These are phyloP conservation scores for Colletotrichum theobromicola DNA, from an alignment of 2,329 filamentous ascomycete species.

Conservation along the genomic window DNA sequence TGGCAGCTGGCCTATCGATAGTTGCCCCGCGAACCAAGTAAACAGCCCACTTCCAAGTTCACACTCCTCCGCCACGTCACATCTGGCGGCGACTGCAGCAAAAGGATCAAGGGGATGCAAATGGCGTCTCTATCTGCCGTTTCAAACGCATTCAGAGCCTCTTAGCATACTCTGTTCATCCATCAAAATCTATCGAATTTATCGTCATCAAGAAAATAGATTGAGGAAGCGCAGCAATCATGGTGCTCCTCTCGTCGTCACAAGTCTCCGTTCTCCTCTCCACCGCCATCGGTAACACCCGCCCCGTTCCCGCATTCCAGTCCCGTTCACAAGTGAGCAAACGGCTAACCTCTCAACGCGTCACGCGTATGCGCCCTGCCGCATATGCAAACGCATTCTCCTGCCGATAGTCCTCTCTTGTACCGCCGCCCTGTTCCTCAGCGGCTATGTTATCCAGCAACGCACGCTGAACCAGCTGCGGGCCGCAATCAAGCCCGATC, in stretches of 20 bases:
- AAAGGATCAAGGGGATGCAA: neutral
- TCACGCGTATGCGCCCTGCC: neutral
- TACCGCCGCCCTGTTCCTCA: constrained; percentile 83
- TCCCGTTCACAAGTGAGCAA: neutral
- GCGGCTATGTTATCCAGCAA: constrained; percentile 87
- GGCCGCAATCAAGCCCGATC: constrained; percentile 66
- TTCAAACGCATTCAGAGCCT: neutral
- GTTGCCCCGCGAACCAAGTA: constrained; percentile 47
- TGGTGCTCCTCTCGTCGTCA: constrained; percentile 67
- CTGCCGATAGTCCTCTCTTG: constrained; percentile 69
- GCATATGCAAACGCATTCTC: neutral
- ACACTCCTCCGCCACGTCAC: neutral
- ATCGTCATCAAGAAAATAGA: neutral
- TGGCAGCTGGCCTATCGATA: constrained; percentile 42
- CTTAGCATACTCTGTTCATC: neutral
- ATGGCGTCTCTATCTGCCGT: neutral
- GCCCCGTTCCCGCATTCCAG: constrained; percentile 16
- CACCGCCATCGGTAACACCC: constrained; percentile 62
- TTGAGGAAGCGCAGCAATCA: neutral
- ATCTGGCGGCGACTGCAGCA: neutral
- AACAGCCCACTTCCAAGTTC: constrained; percentile 20
- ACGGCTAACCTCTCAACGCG: neutral
- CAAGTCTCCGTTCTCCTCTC: constrained; percentile 75
- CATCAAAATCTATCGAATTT: neutral
- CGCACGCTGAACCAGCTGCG: constrained; percentile 81